Evolutionary conservation across 2,329 filamentous ascomycete genomes (phyloP).

Genomic region (Beauveria pseudobassiana): DNA sequence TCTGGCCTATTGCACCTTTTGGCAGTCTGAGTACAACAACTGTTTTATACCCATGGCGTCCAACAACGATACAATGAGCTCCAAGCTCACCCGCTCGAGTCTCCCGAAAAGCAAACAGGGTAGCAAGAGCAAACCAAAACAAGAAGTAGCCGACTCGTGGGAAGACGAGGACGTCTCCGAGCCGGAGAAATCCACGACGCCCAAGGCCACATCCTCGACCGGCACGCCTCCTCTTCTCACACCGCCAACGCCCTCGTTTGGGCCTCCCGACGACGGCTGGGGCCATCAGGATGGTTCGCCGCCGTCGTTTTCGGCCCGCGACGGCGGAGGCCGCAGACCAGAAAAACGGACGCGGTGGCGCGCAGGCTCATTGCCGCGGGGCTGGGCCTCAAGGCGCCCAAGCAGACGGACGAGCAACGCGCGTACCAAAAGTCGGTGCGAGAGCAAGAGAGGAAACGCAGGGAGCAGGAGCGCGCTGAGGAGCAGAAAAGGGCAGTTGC

Average conservation of each 20-base stretch:
- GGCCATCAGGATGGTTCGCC: slow-evolving; percentile 12
- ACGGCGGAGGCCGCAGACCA: slow-evolving; percentile 40
- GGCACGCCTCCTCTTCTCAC: slow-evolving; percentile 60
- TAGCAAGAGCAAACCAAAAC: slow-evolving; percentile 17
- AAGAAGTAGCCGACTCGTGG: slow-evolving; percentile 36
- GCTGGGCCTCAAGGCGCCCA: slow-evolving; percentile 72
- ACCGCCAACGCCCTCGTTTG: slow-evolving; percentile 47
- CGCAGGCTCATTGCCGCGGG: slow-evolving; percentile 83
- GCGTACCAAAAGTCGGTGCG: slow-evolving; percentile 77
- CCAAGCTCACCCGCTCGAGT: slow-evolving; percentile 25
- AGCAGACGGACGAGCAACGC: slow-evolving; percentile 78
- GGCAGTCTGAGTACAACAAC: no score
- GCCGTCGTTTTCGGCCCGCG: neutral
- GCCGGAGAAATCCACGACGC: slow-evolving; percentile 17
- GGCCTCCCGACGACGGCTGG: slow-evolving; percentile 19
- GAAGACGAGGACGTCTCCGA: slow-evolving; percentile 52
- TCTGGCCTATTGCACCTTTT: neutral
- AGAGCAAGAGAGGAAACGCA: slow-evolving; percentile 74
- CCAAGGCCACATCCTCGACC: neutral
- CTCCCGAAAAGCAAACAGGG: slow-evolving; percentile 15
- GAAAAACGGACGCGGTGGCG: slow-evolving; percentile 89
- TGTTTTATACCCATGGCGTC: neutral
- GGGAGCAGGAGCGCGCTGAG: slow-evolving; percentile 63
- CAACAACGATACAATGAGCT: slow-evolving; percentile 21
- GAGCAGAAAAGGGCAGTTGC: slow-evolving; percentile 54